Conservation (phyloP, 257 asterid genomes). For the Perilla frutescens region DNA sequence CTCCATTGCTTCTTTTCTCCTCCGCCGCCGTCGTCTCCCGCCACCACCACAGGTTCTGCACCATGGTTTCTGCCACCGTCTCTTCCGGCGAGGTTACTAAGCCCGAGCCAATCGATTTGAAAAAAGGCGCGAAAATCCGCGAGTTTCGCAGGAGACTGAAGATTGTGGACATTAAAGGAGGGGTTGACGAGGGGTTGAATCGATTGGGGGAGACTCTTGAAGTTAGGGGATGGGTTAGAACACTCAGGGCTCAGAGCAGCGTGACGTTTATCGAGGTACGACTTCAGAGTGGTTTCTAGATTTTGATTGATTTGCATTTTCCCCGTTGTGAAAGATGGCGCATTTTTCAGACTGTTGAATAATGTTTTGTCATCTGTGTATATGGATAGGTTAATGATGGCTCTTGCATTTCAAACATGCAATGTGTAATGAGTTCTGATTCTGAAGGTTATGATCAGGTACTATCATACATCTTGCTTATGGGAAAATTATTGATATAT, state of each 20-base stretch:
- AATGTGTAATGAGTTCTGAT: slow-evolving; percentile 86
- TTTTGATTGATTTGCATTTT: slow-evolving; percentile 5
- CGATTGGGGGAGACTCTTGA: slow-evolving; percentile 73
- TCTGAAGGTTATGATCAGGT: slow-evolving; percentile 96
- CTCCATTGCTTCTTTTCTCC: slow-evolving; percentile 41
- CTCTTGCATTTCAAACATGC: slow-evolving; percentile 95
- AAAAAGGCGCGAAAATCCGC: slow-evolving; percentile 53
- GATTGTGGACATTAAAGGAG: slow-evolving; percentile 82
- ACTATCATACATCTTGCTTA: slow-evolving; percentile 14
- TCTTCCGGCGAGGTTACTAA: slow-evolving; percentile 64
- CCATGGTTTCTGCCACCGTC: slow-evolving; percentile 54
- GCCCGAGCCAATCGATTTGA: slow-evolving; percentile 49
- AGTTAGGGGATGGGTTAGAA: slow-evolving; percentile 93
- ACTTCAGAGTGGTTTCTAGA: not conserved
- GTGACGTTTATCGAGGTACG: slow-evolving; percentile 85
- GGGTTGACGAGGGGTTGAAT: slow-evolving; percentile 72
- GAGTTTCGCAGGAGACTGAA: slow-evolving; percentile 72
- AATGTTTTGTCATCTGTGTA: not conserved
- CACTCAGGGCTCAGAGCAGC: slow-evolving; percentile 85
- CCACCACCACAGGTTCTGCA: slow-evolving; percentile 56
- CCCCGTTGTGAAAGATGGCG: slow-evolving; percentile 5
- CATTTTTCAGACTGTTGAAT: slow-evolving; percentile 24
- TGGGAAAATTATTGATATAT: not conserved
- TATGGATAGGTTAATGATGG: slow-evolving; percentile 88
- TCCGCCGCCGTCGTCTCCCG: slow-evolving; percentile 39